Conservation (phyloP, 179 eudicot species). For the Amaranthus tricolor region DNA sequence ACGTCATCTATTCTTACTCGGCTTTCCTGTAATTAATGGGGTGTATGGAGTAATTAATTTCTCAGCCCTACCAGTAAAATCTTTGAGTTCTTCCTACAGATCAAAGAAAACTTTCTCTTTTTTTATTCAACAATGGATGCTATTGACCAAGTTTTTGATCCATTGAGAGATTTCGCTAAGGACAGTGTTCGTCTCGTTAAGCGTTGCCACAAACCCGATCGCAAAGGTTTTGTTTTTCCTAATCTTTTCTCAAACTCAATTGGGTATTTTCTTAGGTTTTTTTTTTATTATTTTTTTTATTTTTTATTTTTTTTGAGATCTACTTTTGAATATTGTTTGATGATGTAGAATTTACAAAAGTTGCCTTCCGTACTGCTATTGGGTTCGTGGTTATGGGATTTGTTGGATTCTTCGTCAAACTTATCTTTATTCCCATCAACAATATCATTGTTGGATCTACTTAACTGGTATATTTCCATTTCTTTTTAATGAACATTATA, state of each 20-base stretch:
- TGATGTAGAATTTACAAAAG: conserved; percentile 58
- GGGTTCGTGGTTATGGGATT: conserved; percentile 76
- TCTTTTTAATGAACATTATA: background rate
- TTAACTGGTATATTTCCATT: conserved; percentile 22
- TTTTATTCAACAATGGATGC: conserved; percentile 43
- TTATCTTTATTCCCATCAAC: conserved; percentile 64
- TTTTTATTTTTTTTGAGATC: background rate
- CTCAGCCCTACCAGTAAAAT: too few relatives aligned
- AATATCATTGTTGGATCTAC: conserved; percentile 65
- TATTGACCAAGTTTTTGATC: conserved; percentile 56
- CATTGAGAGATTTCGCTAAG: conserved; percentile 62
- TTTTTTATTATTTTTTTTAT: too few relatives aligned
- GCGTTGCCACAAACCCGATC: conserved; percentile 77
- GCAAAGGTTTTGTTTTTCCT: conserved; percentile 35
- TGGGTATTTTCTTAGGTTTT: background rate
- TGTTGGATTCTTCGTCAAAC: conserved; percentile 67
- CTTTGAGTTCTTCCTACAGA: background rate
- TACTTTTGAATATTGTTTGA: background rate
- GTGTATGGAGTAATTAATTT: background rate
- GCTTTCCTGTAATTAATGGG: too few relatives aligned
- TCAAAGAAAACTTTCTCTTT: background rate
- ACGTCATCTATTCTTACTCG: background rate
- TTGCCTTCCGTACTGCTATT: conserved; percentile 59
- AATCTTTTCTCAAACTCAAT: background rate
- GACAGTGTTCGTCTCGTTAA: conserved; percentile 70